Conservation (phyloP, 352 stramenopile species). For the Globisporangium yorkense region DNA sequence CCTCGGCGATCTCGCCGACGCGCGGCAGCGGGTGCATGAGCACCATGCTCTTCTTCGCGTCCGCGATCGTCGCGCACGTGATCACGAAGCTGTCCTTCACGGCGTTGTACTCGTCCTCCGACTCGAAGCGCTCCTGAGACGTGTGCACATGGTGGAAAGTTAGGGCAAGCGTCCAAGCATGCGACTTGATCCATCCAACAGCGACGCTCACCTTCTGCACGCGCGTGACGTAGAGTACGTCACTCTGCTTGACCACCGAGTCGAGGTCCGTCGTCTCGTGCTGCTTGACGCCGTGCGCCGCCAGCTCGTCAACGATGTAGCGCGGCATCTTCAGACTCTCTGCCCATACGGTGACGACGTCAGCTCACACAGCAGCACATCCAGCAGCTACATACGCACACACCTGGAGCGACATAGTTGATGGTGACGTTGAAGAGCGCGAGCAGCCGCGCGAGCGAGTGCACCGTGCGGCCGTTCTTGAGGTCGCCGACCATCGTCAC, state of each 20-base stretch:
- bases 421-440: conserved; percentile 87
- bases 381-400: not conserved
- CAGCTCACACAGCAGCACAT: not conserved
- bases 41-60: conserved; percentile 90
- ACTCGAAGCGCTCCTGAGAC: conserved; percentile 93
- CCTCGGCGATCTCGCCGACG: conserved; percentile 95
- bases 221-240: conserved; percentile 98
- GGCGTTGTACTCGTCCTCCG: conserved; percentile 90
- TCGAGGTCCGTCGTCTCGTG: conserved; percentile 82
- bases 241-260: conserved; percentile 85
- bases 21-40: conserved; percentile 98
- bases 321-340: conserved; percentile 82
- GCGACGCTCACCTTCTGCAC: conserved; percentile 83
- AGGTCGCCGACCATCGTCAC: conserved; percentile 98
- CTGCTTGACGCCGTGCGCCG: conserved; percentile 71
- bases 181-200: not conserved
- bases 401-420: conserved; percentile 89
- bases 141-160: not conserved
- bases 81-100: conserved; percentile 91
- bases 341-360: not conserved
- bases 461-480: conserved; percentile 98
- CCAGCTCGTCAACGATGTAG: conserved; percentile 76
- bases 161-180: not conserved
- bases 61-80: conserved; percentile 55
- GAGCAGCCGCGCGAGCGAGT: conserved; percentile 96